These are phyloP conservation scores for Mucor irregularis DNA, from an alignment of 371 early-diverging fungal species.

Conservation along the genomic window DNA sequence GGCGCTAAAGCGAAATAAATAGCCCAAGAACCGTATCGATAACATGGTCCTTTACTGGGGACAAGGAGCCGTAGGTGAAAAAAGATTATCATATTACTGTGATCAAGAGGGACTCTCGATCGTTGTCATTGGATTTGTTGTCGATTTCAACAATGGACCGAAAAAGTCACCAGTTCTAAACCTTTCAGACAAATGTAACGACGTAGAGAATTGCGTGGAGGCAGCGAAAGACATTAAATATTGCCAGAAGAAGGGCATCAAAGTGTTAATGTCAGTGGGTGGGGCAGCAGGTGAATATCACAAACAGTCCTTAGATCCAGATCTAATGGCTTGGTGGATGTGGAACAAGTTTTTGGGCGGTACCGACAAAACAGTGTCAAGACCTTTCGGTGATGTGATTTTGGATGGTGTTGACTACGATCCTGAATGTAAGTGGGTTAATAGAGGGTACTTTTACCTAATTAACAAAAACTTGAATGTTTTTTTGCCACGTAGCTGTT, in stretches of 20 bases:
- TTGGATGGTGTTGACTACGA: slow-evolving; percentile 52
- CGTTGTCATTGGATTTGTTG: slow-evolving; percentile 57
- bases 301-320: slow-evolving; percentile 31
- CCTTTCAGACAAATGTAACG: slow-evolving; percentile 59
- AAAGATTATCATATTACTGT: slow-evolving; percentile 55
- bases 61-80: slow-evolving; percentile 35
- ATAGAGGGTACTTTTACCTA: no score
- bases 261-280: slow-evolving; percentile 54
- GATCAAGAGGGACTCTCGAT: slow-evolving; percentile 52
- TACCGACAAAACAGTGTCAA: slow-evolving; percentile 20
- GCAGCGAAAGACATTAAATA: slow-evolving; percentile 58
- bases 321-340: slow-evolving; percentile 49
- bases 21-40: no score
- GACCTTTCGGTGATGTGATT: slow-evolving; percentile 36
- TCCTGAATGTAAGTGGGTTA: slow-evolving; percentile 52
- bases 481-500: slow-evolving; percentile 22
- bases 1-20: no score
- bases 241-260: slow-evolving; percentile 64
- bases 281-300: slow-evolving; percentile 47
- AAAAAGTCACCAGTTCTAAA: slow-evolving; percentile 43
- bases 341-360: slow-evolving; percentile 56
- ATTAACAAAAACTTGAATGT: not conserved
- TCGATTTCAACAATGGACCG: slow-evolving; percentile 38
- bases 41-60: slow-evolving; percentile 38
- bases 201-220: slow-evolving; percentile 40